Evolutionary conservation across 768 basidiomycete genomes (phyloP).

Genomic region (Mrakia gelida): DNA sequence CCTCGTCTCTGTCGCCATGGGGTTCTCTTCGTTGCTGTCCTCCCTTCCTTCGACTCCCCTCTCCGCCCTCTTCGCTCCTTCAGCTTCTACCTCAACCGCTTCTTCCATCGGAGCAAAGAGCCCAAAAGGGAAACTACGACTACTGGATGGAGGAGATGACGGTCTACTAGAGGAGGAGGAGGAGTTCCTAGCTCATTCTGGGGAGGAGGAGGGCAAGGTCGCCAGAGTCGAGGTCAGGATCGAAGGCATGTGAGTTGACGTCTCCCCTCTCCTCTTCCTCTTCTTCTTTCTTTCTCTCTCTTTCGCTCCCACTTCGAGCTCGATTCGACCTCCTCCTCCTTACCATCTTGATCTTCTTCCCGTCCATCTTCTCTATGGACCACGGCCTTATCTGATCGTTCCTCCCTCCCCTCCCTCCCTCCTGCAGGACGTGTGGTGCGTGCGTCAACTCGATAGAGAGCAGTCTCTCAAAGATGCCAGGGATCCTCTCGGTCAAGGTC

Average conservation of each 20-base stretch:
- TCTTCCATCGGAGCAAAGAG: neutral
- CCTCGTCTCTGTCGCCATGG: neutral
- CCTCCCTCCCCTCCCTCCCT: neutral
- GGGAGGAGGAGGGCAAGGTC: neutral
- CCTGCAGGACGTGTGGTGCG: slow-evolving; percentile 42
- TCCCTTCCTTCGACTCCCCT: neutral
- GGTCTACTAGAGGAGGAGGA: neutral
- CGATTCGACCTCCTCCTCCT: neutral
- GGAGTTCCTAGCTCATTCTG: neutral
- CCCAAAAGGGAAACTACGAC: slow-evolving; percentile 15
- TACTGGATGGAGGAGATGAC: neutral
- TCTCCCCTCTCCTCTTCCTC: neutral
- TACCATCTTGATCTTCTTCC: neutral
- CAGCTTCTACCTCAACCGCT: neutral
- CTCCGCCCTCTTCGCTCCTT: slow-evolving; percentile 11
- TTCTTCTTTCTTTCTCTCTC: neutral
- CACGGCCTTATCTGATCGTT: neutral
- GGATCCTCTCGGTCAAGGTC: slow-evolving; percentile 88
- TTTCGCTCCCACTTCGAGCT: neutral
- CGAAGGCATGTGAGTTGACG: slow-evolving; percentile 30
- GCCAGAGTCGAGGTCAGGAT: slow-evolving; percentile 23
- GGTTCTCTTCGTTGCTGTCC: slow-evolving; percentile 14
- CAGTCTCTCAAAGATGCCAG: slow-evolving; percentile 55
- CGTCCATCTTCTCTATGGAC: neutral
- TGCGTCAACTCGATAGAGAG: slow-evolving; percentile 45